A percentile compares a stretch with the other conserved stretches of the same genome.
These are phyloP conservation scores for Scenedesmus sp. DNA, from an alignment of 163 green algal species.

Conservation along the genomic window DNA sequence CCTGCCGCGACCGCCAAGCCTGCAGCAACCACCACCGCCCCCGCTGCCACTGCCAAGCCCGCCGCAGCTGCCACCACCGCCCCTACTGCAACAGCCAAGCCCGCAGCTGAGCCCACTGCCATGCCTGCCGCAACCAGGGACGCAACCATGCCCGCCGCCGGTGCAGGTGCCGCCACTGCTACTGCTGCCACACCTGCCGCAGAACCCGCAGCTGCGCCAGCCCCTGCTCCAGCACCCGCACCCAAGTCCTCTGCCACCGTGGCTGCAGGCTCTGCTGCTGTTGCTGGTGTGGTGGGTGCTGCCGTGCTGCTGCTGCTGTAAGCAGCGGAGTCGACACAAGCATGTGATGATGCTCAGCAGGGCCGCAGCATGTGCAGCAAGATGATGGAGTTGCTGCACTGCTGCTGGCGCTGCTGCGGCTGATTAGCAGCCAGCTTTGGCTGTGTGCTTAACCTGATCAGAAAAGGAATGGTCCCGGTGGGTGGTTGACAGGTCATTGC, in stretches of 20 bases:
- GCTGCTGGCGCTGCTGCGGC: not conserved
- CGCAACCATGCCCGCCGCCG: not conserved
- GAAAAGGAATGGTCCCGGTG: not conserved
- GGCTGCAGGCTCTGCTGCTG: not conserved
- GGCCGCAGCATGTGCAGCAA: not conserved
- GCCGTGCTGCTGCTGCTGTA: constrained; percentile 2
- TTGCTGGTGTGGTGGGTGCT: not conserved
- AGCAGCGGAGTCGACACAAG: not conserved
- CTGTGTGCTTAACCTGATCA: not conserved
- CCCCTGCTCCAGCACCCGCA: not conserved
- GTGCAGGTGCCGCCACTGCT: not conserved
- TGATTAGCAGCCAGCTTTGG: not conserved
- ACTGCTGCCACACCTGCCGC: not conserved
- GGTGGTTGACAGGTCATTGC: not conserved
- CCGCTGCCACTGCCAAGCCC: not conserved
- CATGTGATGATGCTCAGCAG: not conserved
- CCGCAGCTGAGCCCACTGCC: not conserved
- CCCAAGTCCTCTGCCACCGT: not conserved
- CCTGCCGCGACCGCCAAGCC: not conserved
- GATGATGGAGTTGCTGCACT: not conserved
- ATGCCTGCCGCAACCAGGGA: not conserved
- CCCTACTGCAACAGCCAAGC: not conserved
- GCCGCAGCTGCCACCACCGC: not conserved
- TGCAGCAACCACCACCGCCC: not conserved
- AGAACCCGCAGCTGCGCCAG: not conserved